Percentiles rank a stretch among this genome's conserved stretches.
Evolutionary conservation across 176 grass and related monocot genomes (phyloP).

Genomic region (Paspalum notatum): DNA sequence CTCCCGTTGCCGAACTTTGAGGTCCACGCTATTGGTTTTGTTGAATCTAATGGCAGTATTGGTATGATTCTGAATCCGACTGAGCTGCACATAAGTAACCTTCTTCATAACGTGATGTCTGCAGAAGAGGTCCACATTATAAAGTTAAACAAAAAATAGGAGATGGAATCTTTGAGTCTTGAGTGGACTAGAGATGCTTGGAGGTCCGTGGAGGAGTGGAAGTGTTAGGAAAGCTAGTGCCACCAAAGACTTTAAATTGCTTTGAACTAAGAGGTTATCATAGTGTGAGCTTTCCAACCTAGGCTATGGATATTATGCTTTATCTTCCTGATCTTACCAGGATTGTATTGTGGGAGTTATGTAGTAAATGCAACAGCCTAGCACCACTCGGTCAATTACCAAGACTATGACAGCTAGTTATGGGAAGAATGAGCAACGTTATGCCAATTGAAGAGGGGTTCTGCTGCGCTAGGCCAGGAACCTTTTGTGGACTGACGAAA

Average conservation of each 20-base stretch:
- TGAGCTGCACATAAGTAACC: not conserved
- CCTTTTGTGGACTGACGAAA: not conserved
- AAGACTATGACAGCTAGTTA: not conserved
- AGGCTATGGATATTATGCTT: not conserved
- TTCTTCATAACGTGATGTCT: slow-evolving; percentile 24
- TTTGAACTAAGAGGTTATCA: not conserved
- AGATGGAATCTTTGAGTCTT: not conserved
- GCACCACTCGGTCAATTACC: not conserved
- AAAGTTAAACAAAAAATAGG: not conserved
- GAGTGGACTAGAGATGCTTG: not conserved
- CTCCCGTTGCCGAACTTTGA: not conserved
- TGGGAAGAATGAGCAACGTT: not conserved
- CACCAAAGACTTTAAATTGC: not conserved
- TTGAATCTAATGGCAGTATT: not conserved
- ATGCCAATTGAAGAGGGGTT: not conserved
- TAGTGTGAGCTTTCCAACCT: not conserved
- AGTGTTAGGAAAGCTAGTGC: slow-evolving; percentile 1
- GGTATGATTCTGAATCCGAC: not conserved
- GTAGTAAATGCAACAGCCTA: not conserved
- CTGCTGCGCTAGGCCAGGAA: too few relatives aligned
- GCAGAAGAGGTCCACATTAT: not conserved
- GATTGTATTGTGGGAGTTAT: not conserved
- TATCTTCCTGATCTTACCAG: not conserved
- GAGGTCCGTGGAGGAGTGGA: not conserved
- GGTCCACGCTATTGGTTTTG: not conserved